Evolutionary conservation across 2,329 filamentous ascomycete genomes (phyloP).

Genomic region (Podosphaera xanthii): DNA sequence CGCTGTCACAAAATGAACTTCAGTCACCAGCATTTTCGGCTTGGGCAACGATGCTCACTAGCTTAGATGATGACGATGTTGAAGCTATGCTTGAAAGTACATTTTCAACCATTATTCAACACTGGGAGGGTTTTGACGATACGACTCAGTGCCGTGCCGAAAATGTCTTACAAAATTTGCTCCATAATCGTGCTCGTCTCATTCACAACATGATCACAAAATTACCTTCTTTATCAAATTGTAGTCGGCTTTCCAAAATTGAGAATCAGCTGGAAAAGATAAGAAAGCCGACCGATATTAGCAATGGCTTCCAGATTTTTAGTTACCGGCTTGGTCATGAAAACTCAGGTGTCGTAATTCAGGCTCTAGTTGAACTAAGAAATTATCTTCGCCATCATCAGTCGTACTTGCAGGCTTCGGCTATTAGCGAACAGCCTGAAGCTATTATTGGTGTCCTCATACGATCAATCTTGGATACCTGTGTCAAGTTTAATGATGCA

Average conservation of each 20-base stretch:
- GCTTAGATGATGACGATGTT: slow-evolving; percentile 58
- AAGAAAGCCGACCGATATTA: slow-evolving; percentile 40
- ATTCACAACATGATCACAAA: slow-evolving; percentile 47
- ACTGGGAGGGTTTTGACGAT: slow-evolving; percentile 49
- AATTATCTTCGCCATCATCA: slow-evolving; percentile 53
- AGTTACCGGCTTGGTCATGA: slow-evolving; percentile 57
- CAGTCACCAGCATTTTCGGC: slow-evolving; percentile 58
- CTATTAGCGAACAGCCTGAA: slow-evolving; percentile 66
- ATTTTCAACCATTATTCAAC: slow-evolving; percentile 62
- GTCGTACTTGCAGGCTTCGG: slow-evolving; percentile 53
- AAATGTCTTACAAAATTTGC: slow-evolving; percentile 30
- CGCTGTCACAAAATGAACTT: slow-evolving; percentile 52
- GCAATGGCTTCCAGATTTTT: slow-evolving; percentile 48
- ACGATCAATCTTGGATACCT: slow-evolving; percentile 65
- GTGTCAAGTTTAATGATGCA: slow-evolving; percentile 51
- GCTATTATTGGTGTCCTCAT: slow-evolving; percentile 47
- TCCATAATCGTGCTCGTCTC: slow-evolving; percentile 18
- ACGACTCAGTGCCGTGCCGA: slow-evolving; percentile 35
- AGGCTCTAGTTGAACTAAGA: slow-evolving; percentile 56
- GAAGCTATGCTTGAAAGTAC: slow-evolving; percentile 67
- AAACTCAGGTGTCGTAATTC: slow-evolving; percentile 63
- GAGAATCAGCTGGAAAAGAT: slow-evolving; percentile 41
- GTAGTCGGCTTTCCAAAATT: slow-evolving; percentile 44
- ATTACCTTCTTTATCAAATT: slow-evolving; percentile 53
- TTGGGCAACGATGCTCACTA: slow-evolving; percentile 58